Conservation (phyloP, 1,284 basidiomycete species). For the Flammula alnicola region DNA sequence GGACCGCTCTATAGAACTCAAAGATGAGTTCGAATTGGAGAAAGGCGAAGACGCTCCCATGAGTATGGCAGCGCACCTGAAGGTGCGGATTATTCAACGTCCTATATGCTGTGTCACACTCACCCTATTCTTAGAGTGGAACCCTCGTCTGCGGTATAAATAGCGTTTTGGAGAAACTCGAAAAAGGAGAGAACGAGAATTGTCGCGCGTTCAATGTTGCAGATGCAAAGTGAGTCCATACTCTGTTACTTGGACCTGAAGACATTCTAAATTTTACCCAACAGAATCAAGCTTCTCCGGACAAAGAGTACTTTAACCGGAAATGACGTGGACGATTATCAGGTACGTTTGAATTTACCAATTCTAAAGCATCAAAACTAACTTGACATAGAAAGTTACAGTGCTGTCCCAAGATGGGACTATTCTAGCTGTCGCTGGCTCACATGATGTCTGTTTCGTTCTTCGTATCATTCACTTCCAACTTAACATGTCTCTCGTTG, state of each 20-base stretch:
- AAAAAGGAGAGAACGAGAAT: conserved; percentile 78
- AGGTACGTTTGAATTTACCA: conserved; percentile 52
- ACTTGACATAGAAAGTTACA: conserved; percentile 69
- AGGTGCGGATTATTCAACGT: conserved; percentile 46
- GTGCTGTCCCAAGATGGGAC: conserved; percentile 68
- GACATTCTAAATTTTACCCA: conserved; percentile 2
- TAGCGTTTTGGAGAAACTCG: conserved; percentile 65
- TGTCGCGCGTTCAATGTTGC: conserved; percentile 73
- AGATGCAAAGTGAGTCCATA: conserved; percentile 55
- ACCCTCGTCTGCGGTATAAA: conserved; percentile 86
- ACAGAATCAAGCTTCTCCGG: conserved; percentile 57
- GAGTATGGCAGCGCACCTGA: conserved; percentile 80
- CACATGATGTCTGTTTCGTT: conserved; percentile 56
- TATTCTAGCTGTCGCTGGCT: conserved; percentile 65
- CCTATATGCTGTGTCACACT: not conserved
- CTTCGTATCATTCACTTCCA: not conserved
- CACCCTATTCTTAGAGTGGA: conserved; percentile 38
- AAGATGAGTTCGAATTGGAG: conserved; percentile 76
- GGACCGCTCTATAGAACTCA: conserved; percentile 60
- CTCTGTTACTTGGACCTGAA: not conserved
- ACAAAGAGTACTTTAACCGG: conserved; percentile 67
- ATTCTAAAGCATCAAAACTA: not conserved
- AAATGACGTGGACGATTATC: conserved; percentile 75
- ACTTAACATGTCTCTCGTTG: conserved; percentile 12
- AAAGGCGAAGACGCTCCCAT: conserved; percentile 90